Evolutionary conservation across 2,329 filamentous ascomycete species (phyloP), one percentile per base, ranked within the genome.

Genomic region (Fusarium tupiense): DNA sequence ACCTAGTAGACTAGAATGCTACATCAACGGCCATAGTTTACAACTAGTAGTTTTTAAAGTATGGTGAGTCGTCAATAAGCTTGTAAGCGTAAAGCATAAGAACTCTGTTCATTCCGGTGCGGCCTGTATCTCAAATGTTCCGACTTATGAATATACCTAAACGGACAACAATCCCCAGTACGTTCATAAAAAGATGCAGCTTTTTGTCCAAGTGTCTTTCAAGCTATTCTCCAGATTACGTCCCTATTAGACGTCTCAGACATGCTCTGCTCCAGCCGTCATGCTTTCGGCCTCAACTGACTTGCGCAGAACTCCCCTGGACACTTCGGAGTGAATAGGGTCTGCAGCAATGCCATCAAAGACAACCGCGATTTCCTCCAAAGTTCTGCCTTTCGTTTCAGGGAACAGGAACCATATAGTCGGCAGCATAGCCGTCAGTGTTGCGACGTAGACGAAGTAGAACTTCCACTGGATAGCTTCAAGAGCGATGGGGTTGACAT

Each of bases 401-500:
- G 71, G 71, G 19, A 73, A 74, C 9, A 64, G 33, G 16, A 74
- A 71, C 67, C 63, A 74, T 16, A 74, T 66, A 13, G 61, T 56
- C 1, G 33, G 47, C 4, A 67, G 31, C 33, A 69, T 53, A 14
- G 52, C 47, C 3, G 67, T 20, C 14, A 74, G 54, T 2, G 58
- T 58, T 8, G 44, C 71, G 5, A 73, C 60, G 44, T 74, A 74
- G 19, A 74, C 71, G 12, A 64, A 49, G 46, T 74, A 74, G 19
- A 60, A 74, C 37, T 59, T 71, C 72, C 72, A 74, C 17, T 50
- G 40, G 2, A 74, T 69, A 11, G 31, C 60, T 9, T 71, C 67
- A 14, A 74, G 64, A 1, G 67, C 67, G n/a, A 74, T 68, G 2
- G 72, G 72, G 13, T 74, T 74, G 19, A 74, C 72, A 8, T 67